Base-by-base conservation (phyloP, 2,329 filamentous ascomycete genomes). In the Penicillium sp. region DNA sequence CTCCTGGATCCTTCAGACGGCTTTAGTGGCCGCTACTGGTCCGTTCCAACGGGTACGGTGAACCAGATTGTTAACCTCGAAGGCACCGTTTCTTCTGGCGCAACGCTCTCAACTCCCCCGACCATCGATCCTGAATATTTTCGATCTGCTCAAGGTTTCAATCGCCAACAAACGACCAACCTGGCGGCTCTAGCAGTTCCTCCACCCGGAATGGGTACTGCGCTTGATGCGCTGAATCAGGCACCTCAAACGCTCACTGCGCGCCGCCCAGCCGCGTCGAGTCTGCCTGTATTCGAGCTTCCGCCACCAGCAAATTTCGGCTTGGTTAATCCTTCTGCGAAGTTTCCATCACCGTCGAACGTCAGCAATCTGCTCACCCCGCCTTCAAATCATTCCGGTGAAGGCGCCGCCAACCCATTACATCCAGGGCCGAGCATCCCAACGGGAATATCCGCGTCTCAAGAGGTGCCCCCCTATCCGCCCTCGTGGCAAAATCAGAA, bases 251-350 rank as follows among this genome's bases (percentile, higher is more conserved):
- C 87, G 76, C 85, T 91, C 70, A 83, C 86, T 64, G 81, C 86
- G 71, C 83, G 88, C 66, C 83, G 88, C 72, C 83, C 85, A 67
- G 87, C 87, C 67, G 84, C 87, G 60, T 83, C 83, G 57, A 82
- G 82, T 64, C 80, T 91, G 60, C 87, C 87, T 57, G 81, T 75
- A 63, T 89, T 90, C 68, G 84, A 88, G 67, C 81, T 90, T 51
- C 83, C 84, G 62, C 84, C 86, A 54, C 84, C 85, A 63, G 73
- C 70, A 2, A 66, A 72, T 62, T 60, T 76, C 69, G 71, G 66
- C 71, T 70, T 74, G 72, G 72, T 71, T 65, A 73, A 70, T 71
- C 73, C 73, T 49, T 66, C 73, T 23, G 71, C 81, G 64, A 84
- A 83, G 69, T 82, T 80, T 65, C 72, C 77, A 38, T 59, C 67